Evolutionary conservation across 192 early-diverging fungal genomes (phyloP), one percentile per base, ranked within the genome.

Genomic region (Linnemannia zychae): DNA sequence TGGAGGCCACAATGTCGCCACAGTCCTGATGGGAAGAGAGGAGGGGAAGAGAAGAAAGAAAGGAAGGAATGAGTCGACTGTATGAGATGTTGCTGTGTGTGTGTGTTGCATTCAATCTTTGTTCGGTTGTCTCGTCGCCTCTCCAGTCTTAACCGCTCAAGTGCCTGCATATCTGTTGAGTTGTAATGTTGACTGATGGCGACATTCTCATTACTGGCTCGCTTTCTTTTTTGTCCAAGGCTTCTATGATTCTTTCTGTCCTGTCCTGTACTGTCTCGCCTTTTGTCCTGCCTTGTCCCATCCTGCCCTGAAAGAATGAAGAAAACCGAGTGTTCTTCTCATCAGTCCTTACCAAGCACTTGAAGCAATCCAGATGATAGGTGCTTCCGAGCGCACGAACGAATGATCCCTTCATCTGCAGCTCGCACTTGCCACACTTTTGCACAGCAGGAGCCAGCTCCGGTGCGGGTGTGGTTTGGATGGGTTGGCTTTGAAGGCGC

Each of bases 361-460:
- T 94, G 76, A 99, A 99, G 83, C 98, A 99, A 67, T 98, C 95
- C 49, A 98, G 90, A 88, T 99, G 98, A 88, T 93, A 99, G 71
- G 94, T 93, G 24, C 91, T 91, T 63, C 92, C 91, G 65, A 96
- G 81, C 17, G 98, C 96, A n/a, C 96, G 90, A 67, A 99, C 97
- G 90, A 96, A 96, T 82, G 98, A 97, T 67, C 96, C 96, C 38
- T 94, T 90, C 77, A 99, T 93, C 72, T 89, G 79, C 68, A 90
- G 84, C 20, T 87, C 87, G 82, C 98, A 99, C 70, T 90, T 88
- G 16, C 91, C 84, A 76, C 97, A 98, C 60, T 74, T 78, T 66
- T 85, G 83, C 31, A 85, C 78, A 67, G 78, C 73, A 63, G 78
- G 83, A 66, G 83, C 77, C 77, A 72, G 78, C 77, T 85, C 83